These are phyloP conservation scores for Helianthus tuberosus DNA, from an alignment of 129 eudicot genomes.

Conservation along the genomic window DNA sequence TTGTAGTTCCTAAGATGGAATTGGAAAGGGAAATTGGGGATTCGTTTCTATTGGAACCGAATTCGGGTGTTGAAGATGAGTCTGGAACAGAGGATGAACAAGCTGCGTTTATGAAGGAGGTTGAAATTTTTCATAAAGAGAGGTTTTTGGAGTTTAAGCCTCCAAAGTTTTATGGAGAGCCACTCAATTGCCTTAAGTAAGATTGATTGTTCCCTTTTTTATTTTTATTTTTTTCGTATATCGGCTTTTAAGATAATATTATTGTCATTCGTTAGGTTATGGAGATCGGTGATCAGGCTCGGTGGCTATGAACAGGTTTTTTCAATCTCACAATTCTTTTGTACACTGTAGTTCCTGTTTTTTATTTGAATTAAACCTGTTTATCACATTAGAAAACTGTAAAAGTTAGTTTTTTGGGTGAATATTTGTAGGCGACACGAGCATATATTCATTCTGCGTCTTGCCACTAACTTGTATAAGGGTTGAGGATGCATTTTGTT, in stretches of 20 bases:
- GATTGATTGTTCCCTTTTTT: slow-evolving; percentile 14
- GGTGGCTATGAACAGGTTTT: slow-evolving; percentile 93
- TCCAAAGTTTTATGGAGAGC: slow-evolving; percentile 81
- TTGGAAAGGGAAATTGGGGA: slow-evolving; percentile 23
- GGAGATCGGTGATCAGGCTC: slow-evolving; percentile 81
- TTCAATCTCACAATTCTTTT: slow-evolving; percentile 8
- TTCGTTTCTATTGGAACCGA: slow-evolving; percentile 52
- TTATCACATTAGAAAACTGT: slow-evolving; percentile 12
- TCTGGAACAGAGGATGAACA: slow-evolving; percentile 86
- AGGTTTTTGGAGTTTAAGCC: slow-evolving; percentile 80
- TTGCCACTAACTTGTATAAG: background rate
- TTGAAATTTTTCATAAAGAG: slow-evolving; percentile 71
- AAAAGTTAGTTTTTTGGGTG: slow-evolving; percentile 13
- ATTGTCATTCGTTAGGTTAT: slow-evolving; percentile 48
- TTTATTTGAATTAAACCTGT: background rate
- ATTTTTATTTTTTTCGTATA: too few relatives aligned
- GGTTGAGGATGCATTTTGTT: slow-evolving; percentile 5
- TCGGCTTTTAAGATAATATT: background rate
- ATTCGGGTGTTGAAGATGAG: slow-evolving; percentile 58
- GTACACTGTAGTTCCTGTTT: slow-evolving; percentile 10
- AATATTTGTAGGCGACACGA: background rate
- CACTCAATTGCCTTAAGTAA: slow-evolving; percentile 84
- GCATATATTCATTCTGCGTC: background rate
- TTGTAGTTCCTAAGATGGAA: slow-evolving; percentile 9
- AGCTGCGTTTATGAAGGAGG: slow-evolving; percentile 72